Percentiles rank a stretch among this genome's conserved stretches.
Conservation (phyloP, 2,329 filamentous ascomycete genomes). For the Aspergillus ustus region DNA sequence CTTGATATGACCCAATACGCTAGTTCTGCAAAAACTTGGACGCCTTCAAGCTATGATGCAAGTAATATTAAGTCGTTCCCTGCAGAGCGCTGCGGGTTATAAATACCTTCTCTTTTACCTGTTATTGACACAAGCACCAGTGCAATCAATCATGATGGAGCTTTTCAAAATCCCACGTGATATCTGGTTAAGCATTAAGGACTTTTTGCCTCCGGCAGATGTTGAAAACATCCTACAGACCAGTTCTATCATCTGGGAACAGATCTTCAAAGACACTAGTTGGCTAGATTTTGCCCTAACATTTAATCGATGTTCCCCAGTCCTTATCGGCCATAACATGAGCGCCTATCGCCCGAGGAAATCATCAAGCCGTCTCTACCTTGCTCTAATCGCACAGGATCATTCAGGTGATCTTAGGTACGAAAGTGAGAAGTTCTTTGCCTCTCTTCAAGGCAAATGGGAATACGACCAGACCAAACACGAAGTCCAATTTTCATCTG, state of each 20-base stretch:
- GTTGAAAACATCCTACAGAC: background rate
- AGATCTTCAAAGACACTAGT: constrained; percentile 8
- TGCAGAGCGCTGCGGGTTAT: too few species aligned
- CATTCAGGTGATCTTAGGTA: background rate
- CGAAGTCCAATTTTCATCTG: background rate
- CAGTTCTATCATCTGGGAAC: background rate
- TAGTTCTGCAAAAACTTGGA: too few species aligned
- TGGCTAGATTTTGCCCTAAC: background rate
- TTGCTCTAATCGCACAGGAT: background rate
- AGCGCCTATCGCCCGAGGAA: background rate
- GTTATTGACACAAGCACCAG: too few species aligned
- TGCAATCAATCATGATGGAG: too few species aligned
- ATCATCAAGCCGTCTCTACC: background rate
- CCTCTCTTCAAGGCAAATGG: background rate
- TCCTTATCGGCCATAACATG: constrained; percentile 5
- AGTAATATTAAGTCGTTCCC: too few species aligned
- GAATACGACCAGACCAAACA: background rate
- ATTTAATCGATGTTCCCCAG: background rate
- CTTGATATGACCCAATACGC: too few species aligned
- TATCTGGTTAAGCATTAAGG: background rate
- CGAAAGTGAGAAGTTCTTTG: background rate
- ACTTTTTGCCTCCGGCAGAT: background rate
- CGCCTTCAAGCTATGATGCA: too few species aligned
- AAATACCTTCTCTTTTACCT: too few species aligned
- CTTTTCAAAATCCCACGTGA: too few species aligned